Conservation (phyloP, 192 early-diverging fungal species). For the Podila epigama region DNA sequence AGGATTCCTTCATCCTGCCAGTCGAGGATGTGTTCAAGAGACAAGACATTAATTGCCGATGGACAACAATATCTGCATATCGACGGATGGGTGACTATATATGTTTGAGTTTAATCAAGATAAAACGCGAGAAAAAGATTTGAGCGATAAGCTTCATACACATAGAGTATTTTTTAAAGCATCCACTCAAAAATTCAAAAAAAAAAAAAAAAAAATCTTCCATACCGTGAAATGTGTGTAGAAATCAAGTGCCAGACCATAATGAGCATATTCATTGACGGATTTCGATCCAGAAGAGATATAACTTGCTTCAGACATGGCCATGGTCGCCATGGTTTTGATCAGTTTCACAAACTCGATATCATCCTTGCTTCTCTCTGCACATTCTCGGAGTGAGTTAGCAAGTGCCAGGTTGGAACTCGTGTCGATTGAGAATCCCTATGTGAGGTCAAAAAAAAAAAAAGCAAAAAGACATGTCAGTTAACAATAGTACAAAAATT, state of each 20-base stretch:
- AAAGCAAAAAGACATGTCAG: neutral
- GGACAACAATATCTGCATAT: slow-evolving; percentile 84
- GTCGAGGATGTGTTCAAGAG: slow-evolving; percentile 19
- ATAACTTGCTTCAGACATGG: slow-evolving; percentile 79
- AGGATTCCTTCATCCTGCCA: too few relatives aligned
- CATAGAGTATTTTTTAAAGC: too few relatives aligned
- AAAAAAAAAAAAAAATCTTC: neutral
- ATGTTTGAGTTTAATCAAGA: too few relatives aligned
- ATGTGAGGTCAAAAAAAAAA: neutral
- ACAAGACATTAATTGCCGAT: slow-evolving; percentile 69
- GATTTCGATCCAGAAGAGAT: slow-evolving; percentile 63
- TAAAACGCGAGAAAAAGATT: neutral
- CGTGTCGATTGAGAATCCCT: slow-evolving; percentile 69
- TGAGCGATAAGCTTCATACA: neutral
- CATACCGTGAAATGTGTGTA: slow-evolving; percentile 85
- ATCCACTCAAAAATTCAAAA: too few relatives aligned
- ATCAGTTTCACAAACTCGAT: slow-evolving; percentile 63
- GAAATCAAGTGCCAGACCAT: slow-evolving; percentile 75
- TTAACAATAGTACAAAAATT: neutral
- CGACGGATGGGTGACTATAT: slow-evolving; percentile 75
- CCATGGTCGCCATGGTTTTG: slow-evolving; percentile 80
- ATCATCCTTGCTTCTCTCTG: slow-evolving; percentile 50
- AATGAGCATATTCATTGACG: slow-evolving; percentile 67
- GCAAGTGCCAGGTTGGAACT: slow-evolving; percentile 71
- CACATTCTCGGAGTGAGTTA: slow-evolving; percentile 58